Evolutionary conservation across 1,139 yeast species (phyloP), one percentile per base, ranked within the genome.

Genomic region (Kodamaea derodonti): DNA sequence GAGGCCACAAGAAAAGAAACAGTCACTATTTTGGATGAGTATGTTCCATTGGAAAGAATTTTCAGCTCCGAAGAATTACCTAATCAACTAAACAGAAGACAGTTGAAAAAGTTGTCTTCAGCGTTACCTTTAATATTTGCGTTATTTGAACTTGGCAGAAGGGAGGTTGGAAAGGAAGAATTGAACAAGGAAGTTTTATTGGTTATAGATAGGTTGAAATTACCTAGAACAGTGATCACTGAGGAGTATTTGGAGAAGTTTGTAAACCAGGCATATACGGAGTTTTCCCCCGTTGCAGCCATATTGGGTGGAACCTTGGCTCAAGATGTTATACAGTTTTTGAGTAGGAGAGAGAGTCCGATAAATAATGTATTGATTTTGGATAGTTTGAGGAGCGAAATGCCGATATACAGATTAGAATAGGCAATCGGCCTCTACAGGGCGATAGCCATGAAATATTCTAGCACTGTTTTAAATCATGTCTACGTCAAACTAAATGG

Each of bases 281-380:
- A 92, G 52, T 75, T 85, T 43, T 72, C 92, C 3, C 96, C 97
- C 0, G 80, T 83, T 0, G 80, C 95, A 8, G 95, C 98, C 0
- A 76, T 92, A 2, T 52, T 92, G 8, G 98, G 98, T 8, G 98
- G 98, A 1, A 73, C 86, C 3, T 60, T 92, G 24, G 86, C 95
- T 2, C 99, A 92, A 58, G 97, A 92, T 54, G 83, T 88, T 8
- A 84, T 92, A 30, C 95, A 92, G 57, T 79, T 72, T 35, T 62
- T 92, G 38, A 83, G 95, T 34, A 75, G 75, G 45, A 79, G 81
- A 47, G 90, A 85, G 46, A 72, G 80, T 35, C 96, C 97, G 1
- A 69, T 90, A 27, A 90, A 87, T 52, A 92, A 94, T 56, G 70
- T 85, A 33, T 69, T 85, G 46, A 60, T 92, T 1, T 70, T 88